Evolutionary conservation across 1,139 yeast genomes (phyloP).

Genomic region (Suhomyces terraborum): DNA sequence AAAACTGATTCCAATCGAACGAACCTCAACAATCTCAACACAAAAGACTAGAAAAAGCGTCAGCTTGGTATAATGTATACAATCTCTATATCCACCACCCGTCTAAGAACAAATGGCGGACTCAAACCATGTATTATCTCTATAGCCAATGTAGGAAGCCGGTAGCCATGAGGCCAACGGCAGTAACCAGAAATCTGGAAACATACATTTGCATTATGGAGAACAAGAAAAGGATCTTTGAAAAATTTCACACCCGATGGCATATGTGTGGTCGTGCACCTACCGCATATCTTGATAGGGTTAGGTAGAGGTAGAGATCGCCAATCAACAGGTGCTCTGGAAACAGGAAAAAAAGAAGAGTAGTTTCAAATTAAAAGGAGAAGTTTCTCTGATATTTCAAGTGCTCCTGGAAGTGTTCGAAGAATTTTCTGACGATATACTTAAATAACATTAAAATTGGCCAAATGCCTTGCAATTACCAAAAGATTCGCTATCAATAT

Average conservation of each 20-base stretch:
- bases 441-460: too few relatives aligned
- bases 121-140: constrained; percentile 56
- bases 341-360: too few relatives aligned
- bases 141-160: constrained; percentile 35
- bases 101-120: constrained; percentile 42
- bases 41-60: too few relatives aligned
- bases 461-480: too few relatives aligned
- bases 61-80: constrained; percentile 37
- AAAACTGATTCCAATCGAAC: neutral
- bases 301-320: too few relatives aligned
- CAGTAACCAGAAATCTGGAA: constrained; percentile 1
- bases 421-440: too few relatives aligned
- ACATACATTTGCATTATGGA: constrained; percentile 6
- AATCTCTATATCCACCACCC: constrained; percentile 57
- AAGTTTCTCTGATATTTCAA: too few relatives aligned
- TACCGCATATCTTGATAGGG: neutral
- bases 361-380: too few relatives aligned
- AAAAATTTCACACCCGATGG: constrained; percentile 3
- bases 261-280: neutral
- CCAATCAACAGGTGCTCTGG: too few relatives aligned
- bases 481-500: too few relatives aligned
- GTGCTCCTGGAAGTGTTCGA: too few relatives aligned
- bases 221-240: neutral
- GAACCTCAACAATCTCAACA: too few relatives aligned
- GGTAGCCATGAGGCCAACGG: constrained; percentile 16